Base-by-base conservation (phyloP, 2,329 filamentous ascomycete species). In the Aspergillus spinulosporus region DNA sequence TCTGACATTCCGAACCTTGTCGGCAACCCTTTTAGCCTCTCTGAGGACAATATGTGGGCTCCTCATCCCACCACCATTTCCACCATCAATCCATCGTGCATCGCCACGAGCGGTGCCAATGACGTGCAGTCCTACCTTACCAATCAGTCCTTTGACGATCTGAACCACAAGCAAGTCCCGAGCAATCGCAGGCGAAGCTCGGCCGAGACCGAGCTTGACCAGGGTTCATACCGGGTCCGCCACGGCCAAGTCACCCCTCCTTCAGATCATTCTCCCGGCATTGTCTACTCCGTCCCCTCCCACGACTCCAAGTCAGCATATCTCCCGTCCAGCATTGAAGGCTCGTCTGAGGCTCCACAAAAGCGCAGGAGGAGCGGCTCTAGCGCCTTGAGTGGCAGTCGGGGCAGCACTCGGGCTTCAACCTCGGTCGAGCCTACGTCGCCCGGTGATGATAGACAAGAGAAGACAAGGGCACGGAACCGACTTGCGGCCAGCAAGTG, bases 401-500 rank as follows among this genome's bases (percentile, higher is more conserved):
- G 36, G 7, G 11, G 43, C 12, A 46, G 40, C 40, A 40, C 42
- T 21, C 31, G 42, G 3, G 42, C 42, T 29, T 52, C 50, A 14
- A 32, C 34, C 11, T 52, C 50, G 12, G 32, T 15, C 9, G 50
- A 52, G 14, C 50, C 42, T 21, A 21, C 32, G 6, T 26, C 26
- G 4, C 45, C 44, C 12, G 44, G 36, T 29, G 36, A 61, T 6
- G 42, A 40, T 7, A 80, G 80, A 61, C 76, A 78, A 6, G 76
- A 78, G 52, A 78, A 77, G 47, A 82, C 81, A 65, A 77, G 84
- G 15, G 82, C 85, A 66, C 81, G 84, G 62, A 85, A 85, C 62
- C 78, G 83, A 2, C 69, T 83, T 1, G 83, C 83, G 2, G 83
- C 83, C 4, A 82, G 81, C 66, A 85, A 85, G 62, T 85, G 83